Base-by-base conservation (phyloP, 2,329 filamentous ascomycete genomes). In the Pezicula radicicola region DNA sequence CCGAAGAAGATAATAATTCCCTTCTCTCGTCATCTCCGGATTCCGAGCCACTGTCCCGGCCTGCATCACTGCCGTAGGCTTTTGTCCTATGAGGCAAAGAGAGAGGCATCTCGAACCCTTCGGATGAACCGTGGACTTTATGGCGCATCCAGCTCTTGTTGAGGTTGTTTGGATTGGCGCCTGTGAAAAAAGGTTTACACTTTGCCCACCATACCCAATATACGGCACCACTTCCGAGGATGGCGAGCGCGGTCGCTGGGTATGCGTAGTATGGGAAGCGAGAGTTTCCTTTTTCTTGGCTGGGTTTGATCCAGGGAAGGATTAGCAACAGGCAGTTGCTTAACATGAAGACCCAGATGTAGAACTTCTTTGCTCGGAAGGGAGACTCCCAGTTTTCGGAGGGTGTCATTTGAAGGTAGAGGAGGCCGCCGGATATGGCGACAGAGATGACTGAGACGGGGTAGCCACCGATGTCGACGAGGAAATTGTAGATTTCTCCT, bases 391-490 rank as follows among this genome's bases (percentile, higher is more conserved):
- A 70, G 5, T 58, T 55, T 55, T 70, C 64, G 10, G 47, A 46
- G 18, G 61, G 63, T 4, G 56, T 58, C 19, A 33, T 35, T 39
- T 68, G 68, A 15, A 72, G 63, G 48, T 69, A 65, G 1, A 70
- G 54, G 16, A 71, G 62, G 4, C 69, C 69, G 2, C 58, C 52
- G 6, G 66, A 66, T 37, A 71, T 63, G 46, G 67, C 60, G 15
- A 70, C 67, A 33, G 62, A 62, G 48, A 72, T 64, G 12, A 69
- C 57, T 2, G 66, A 68, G n/a, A 70, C 68, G 0, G 69, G 69
- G 47, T 72, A 72, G 6, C 68, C 66, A 39, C 67, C 68, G 7
- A 72, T 65, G 48, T 71, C 66, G 40, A 71, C 67, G 12, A 71
- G 62, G 60, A 72, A 70, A 57, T 68, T 68, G 60, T 70, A 72